Percentiles rank a stretch among this genome's conserved stretches.
Conservation (phyloP, 2,329 filamentous ascomycete genomes). For the Sclerotinia borealis region DNA sequence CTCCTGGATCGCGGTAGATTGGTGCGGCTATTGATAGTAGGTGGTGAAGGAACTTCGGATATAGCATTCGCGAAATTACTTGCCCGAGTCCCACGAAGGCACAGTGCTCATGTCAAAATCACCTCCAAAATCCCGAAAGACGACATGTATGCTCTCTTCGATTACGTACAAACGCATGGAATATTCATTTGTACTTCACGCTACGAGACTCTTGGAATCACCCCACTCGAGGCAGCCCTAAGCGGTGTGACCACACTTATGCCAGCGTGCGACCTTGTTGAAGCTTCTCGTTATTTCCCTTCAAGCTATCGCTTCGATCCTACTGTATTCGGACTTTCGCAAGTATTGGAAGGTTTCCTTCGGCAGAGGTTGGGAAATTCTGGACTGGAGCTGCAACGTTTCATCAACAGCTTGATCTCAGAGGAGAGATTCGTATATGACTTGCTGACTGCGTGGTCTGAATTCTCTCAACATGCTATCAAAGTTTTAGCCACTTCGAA, state of each 20-base stretch:
- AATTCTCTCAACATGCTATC: constrained; percentile 11
- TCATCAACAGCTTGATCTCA: constrained; percentile 8
- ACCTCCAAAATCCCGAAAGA: constrained; percentile 17
- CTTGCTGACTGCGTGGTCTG: constrained; percentile 8
- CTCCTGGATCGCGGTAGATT: constrained; percentile 9
- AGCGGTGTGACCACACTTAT: constrained; percentile 17
- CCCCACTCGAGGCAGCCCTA: constrained; percentile 15
- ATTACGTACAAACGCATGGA: constrained; percentile 8
- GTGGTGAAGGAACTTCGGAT: constrained; percentile 10
- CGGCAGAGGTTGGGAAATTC: not conserved
- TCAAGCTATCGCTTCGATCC: constrained; percentile 11
- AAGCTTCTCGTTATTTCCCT: constrained; percentile 17
- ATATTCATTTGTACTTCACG: constrained; percentile 18
- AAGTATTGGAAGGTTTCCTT: constrained; percentile 1
- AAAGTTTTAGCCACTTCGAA: not conserved
- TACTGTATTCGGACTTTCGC: not conserved
- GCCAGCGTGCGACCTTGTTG: constrained; percentile 13
- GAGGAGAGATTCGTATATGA: constrained; percentile 10
- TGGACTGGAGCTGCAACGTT: constrained; percentile 1
- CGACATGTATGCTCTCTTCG: constrained; percentile 17
- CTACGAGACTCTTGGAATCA: constrained; percentile 17
- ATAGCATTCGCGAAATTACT: constrained; percentile 1
- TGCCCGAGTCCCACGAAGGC: constrained; percentile 10
- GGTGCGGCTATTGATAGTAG: constrained; percentile 14
- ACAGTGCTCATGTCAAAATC: constrained; percentile 14